Percentiles rank a stretch among this genome's conserved stretches.
Conservation (phyloP, 768 basidiomycete species). For the Galerina sulciceps region DNA sequence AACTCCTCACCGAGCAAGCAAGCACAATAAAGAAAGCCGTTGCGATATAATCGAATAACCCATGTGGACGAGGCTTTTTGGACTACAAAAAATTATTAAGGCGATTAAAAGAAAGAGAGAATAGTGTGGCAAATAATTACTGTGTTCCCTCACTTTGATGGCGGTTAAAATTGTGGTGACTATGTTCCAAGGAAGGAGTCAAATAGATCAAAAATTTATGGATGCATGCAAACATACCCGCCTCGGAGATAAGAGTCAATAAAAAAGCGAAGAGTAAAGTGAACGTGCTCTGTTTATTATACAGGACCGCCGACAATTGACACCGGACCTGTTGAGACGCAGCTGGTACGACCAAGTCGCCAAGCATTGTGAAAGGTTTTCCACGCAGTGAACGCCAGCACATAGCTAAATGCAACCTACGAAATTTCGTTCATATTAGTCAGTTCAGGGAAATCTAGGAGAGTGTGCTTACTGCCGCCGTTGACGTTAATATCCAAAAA, state of each 20-base stretch:
- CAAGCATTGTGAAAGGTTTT: too few relatives aligned
- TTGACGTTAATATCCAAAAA: constrained; percentile 2
- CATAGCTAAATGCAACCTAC: too few relatives aligned
- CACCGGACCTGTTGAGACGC: too few relatives aligned
- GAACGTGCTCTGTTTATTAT: too few relatives aligned
- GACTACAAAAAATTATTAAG: neutral
- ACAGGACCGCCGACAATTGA: too few relatives aligned
- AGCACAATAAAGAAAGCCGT: constrained; percentile 4
- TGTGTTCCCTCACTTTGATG: neutral
- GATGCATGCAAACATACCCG: too few relatives aligned
- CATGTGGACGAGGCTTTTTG: neutral
- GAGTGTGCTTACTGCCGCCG: neutral
- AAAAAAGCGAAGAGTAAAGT: too few relatives aligned
- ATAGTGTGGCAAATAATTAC: neutral
- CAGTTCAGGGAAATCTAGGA: neutral
- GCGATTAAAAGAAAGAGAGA: neutral
- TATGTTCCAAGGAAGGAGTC: neutral
- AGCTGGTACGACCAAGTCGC: too few relatives aligned
- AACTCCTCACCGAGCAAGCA: constrained; percentile 5
- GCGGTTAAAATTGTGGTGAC: neutral
- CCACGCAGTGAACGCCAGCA: too few relatives aligned
- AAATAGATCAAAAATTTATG: neutral
- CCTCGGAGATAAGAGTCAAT: too few relatives aligned
- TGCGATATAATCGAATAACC: constrained; percentile 5
- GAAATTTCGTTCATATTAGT: too few relatives aligned